phyloP scores from a whole-genome alignment of 192 early-diverging fungal species.

The Coemansia furcata region DNA sequence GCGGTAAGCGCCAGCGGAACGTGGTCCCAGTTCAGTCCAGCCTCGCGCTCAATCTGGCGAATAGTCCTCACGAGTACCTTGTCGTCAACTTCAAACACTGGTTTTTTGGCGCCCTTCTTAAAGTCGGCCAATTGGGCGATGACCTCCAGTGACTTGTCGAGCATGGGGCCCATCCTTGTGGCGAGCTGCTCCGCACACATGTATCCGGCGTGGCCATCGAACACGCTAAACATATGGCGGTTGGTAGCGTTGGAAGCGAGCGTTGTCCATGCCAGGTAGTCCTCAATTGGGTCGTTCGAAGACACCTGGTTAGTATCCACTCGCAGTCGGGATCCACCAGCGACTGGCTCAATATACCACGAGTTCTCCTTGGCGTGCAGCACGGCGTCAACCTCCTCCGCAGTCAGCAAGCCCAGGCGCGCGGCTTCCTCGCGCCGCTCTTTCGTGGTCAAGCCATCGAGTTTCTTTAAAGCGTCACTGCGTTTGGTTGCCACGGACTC shows the following conservation, averaged over 20 bases:
- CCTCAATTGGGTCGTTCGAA: constrained; percentile 51
- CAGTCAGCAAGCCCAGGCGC: constrained; percentile 26
- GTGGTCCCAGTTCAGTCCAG: constrained; percentile 35
- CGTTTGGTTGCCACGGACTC: constrained; percentile 40
- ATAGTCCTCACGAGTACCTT: constrained; percentile 13
- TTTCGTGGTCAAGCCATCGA: constrained; percentile 15
- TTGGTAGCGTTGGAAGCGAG: constrained; percentile 1
- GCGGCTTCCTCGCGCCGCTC: constrained; percentile 21
- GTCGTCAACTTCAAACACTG: not conserved
- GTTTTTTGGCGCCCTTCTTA: not conserved
- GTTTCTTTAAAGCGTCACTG: constrained; percentile 17
- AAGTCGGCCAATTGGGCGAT: constrained; percentile 5
- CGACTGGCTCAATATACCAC: constrained; percentile 12
- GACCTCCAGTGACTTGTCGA: constrained; percentile 17
- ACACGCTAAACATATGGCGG: constrained; percentile 40
- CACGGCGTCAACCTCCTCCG: constrained; percentile 38
- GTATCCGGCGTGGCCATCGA: constrained; percentile 37
- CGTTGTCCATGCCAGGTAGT: constrained; percentile 35
- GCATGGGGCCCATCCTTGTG: constrained; percentile 38
- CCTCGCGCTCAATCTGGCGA: constrained; percentile 17
- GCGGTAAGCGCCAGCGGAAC: constrained; percentile 23
- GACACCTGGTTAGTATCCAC: constrained; percentile 42
- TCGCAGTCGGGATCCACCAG: not conserved
- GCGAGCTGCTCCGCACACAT: constrained; percentile 37
- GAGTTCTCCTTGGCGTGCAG: constrained; percentile 34